phyloP scores from a whole-genome alignment of 495 filamentous ascomycete genomes.

The Usnea hakonensis region DNA sequence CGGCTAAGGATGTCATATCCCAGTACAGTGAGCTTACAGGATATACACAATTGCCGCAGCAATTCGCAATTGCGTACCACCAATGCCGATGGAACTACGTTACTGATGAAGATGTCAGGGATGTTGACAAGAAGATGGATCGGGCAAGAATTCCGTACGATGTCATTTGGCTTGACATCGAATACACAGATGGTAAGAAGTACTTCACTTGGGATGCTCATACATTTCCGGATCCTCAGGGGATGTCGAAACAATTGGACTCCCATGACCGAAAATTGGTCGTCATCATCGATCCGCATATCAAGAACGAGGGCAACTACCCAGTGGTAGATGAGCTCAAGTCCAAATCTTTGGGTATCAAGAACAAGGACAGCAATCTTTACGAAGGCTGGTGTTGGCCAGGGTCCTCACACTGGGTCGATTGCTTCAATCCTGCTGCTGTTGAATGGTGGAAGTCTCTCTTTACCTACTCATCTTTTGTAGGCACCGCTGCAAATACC shows the following conservation, averaged over 20 bases:
- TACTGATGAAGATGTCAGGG: slow-evolving; percentile 90
- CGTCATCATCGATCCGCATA: slow-evolving; percentile 91
- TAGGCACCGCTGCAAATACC: slow-evolving; percentile 70
- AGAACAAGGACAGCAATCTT: slow-evolving; percentile 80
- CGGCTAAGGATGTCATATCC: slow-evolving; percentile 68
- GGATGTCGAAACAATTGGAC: slow-evolving; percentile 81
- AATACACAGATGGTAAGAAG: slow-evolving; percentile 91
- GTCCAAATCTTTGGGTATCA: slow-evolving; percentile 70
- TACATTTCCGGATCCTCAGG: slow-evolving; percentile 74
- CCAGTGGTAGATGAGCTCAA: slow-evolving; percentile 70
- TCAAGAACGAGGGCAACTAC: slow-evolving; percentile 83
- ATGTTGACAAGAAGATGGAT: slow-evolving; percentile 93
- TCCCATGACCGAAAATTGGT: slow-evolving; percentile 83
- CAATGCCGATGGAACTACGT: slow-evolving; percentile 99
- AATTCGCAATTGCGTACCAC: slow-evolving; percentile 88
- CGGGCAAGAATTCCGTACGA: slow-evolving; percentile 93
- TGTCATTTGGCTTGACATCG: slow-evolving; percentile 97
- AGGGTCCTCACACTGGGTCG: slow-evolving; percentile 90
- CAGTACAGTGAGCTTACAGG: slow-evolving; percentile 89
- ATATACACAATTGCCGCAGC: slow-evolving; percentile 81
- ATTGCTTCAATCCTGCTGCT: slow-evolving; percentile 84
- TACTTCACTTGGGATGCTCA: slow-evolving; percentile 95
- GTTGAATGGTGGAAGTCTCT: slow-evolving; percentile 81
- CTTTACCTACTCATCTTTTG: slow-evolving; percentile 81
- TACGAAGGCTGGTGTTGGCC: slow-evolving; percentile 99